These are phyloP conservation scores for Trypanosoma cruzi DNA, from an alignment of 208 protist species.

Conservation along the genomic window DNA sequence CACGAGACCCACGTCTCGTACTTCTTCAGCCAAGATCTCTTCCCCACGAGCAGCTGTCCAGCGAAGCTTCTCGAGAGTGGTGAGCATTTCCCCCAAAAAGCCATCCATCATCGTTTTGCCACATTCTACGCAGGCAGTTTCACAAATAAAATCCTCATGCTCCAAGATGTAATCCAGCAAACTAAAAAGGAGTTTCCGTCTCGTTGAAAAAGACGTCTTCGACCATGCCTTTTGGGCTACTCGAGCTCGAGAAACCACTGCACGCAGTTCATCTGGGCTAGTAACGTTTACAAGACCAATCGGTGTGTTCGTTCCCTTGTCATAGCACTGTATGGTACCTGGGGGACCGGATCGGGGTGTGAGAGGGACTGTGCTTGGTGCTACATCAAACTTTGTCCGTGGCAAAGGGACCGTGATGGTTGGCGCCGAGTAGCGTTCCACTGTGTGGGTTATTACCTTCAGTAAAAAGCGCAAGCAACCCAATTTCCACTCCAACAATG, in stretches of 20 bases:
- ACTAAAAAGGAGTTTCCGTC: constrained; percentile 80
- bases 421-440: constrained; percentile 85
- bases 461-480: constrained; percentile 50
- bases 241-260: constrained; percentile 62
- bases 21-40: constrained; percentile 79
- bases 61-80: constrained; percentile 93
- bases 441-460: constrained; percentile 38
- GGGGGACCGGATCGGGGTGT: constrained; percentile 67
- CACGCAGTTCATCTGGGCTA: constrained; percentile 71
- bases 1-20: constrained; percentile 84
- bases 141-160: constrained; percentile 83
- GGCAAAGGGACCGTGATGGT: constrained; percentile 72
- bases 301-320: constrained; percentile 86
- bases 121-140: constrained; percentile 87
- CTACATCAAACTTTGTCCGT: constrained; percentile 46
- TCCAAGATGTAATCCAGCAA: constrained; percentile 89
- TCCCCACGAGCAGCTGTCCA: constrained; percentile 86
- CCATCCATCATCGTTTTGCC: constrained; percentile 94
- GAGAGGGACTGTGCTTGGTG: constrained; percentile 53
- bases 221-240: constrained; percentile 81
- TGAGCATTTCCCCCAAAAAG: constrained; percentile 90
- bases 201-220: constrained; percentile 84
- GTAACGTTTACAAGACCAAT: constrained; percentile 77
- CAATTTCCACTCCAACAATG: constrained; percentile 58
- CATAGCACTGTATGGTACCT: constrained; percentile 87